A percentile compares a stretch with the other conserved stretches of the same genome.
Evolutionary conservation across 2,329 filamentous ascomycete species (phyloP).

Genomic region (Zalaria obscura): DNA sequence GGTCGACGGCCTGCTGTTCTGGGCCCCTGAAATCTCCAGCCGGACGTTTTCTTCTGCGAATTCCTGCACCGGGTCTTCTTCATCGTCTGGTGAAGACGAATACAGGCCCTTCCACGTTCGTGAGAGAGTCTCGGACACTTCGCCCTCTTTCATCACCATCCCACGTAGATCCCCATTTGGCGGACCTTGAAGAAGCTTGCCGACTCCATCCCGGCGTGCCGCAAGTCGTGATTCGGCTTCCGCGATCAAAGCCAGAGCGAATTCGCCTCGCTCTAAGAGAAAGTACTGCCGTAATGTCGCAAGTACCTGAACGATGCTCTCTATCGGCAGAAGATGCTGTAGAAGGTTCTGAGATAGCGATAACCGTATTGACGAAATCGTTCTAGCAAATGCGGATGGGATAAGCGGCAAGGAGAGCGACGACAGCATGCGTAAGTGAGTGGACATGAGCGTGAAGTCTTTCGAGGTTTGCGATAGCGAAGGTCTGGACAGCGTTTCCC

Average conservation of each 20-base stretch:
- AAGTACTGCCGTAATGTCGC: slow-evolving; percentile 75
- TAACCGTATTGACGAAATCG: slow-evolving; percentile 61
- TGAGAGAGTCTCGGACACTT: slow-evolving; percentile 62
- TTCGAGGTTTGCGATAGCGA: slow-evolving; percentile 10
- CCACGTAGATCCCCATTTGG: slow-evolving; percentile 41
- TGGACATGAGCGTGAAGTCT: slow-evolving; percentile 48
- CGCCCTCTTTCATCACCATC: slow-evolving; percentile 69
- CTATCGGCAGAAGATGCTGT: slow-evolving; percentile 65
- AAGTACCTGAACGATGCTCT: slow-evolving; percentile 62
- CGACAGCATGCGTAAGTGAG: slow-evolving; percentile 56
- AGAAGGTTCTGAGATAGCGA: slow-evolving; percentile 75
- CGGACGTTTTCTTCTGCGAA: slow-evolving; percentile 64
- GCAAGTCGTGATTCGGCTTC: slow-evolving; percentile 71
- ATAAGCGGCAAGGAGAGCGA: slow-evolving; percentile 61
- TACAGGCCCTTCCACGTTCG: slow-evolving; percentile 69
- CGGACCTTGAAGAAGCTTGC: slow-evolving; percentile 34
- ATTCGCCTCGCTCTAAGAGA: slow-evolving; percentile 76
- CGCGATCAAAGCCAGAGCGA: slow-evolving; percentile 71
- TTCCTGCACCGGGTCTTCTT: slow-evolving; percentile 60
- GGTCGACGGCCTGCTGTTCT: slow-evolving; percentile 22
- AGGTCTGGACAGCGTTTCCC: slow-evolving; percentile 1
- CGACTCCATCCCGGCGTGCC: slow-evolving; percentile 53
- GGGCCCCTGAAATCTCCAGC: slow-evolving; percentile 44
- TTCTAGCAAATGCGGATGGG: slow-evolving; percentile 51
- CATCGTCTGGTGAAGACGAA: slow-evolving; percentile 64